Base-by-base conservation (phyloP, 176 grass and related monocot genomes). In the Carex scoparia region DNA sequence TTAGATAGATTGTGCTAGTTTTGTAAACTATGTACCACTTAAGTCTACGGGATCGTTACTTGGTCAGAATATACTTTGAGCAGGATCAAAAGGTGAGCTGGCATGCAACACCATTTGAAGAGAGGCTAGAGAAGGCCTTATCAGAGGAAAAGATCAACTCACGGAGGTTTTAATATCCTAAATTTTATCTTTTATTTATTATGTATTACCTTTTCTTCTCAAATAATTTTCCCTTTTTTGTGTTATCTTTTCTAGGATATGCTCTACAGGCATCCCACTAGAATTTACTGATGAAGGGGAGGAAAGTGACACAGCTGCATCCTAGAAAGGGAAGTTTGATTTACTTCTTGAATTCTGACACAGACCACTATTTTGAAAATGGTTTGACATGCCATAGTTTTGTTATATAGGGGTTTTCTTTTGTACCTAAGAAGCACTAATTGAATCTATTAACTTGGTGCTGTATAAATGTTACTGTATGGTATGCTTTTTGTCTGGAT, bases 51-150 rank as follows among this genome's bases (percentile, higher is more conserved):
- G 30, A 58, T 79, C 2, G 7, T 79, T 68, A 80, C 37, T 38
- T 79, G 68, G 37, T 48, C 86, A 61, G 53, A 10, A 79, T 65
- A 64, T 88, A 71, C 23, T 71, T 79, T 81, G 44, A 19, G 12
- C 79, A 98, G 95, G 95, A 98, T 89, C 93, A 99, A 33, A 95
- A 94, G 62, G 93, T 95, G 23, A 94, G 90, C 42, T 99, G 91
- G 91, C 91, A 99, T 42, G 93, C 88, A 53, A 92, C 90, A 5
- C 79, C 96, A 60, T 99, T 99, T 64, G 93, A 95, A 40, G 93
- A 95, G 90, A 94, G 93, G 77, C 91, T 99, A 89, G 93, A 95
- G 81, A 99, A 94, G 90, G 96, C 93, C 76, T 90, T 99, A 79
- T 99, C 91, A 75, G 91, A 95, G 49, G 93, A 95, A 56, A 95